Evolutionary conservation across 495 filamentous ascomycete species (phyloP), one percentile per base, ranked within the genome.

Genomic region (Recurvomyces mirabilis): DNA sequence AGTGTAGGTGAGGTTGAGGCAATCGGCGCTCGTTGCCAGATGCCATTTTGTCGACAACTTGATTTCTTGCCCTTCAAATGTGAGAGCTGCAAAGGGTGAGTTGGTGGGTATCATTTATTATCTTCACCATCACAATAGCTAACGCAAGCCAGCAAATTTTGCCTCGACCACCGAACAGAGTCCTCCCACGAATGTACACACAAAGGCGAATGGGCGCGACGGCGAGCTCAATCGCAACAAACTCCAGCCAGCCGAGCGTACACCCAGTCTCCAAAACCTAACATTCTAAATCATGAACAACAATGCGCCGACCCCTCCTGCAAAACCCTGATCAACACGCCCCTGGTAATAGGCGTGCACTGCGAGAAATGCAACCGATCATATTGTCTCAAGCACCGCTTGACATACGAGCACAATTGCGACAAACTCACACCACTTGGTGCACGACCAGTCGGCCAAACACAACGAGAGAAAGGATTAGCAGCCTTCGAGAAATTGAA

Each of bases 61-160:
- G 93, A 96, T 67, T 96, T 96, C 68, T 80, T 98, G 10, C 91
- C 91, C 29, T 98, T 95, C 68, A 72, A 77, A 53, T 98, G 91
- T 71, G 82, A 91, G 64, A 87, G 80, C 60, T 98, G 91, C 57
- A 68, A 65, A 55, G 72, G 64, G 59, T 63, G 44, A 17, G 53
- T 49, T 13, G 26, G 17, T 43, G n/a, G n/a, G n/a, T n/a, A n/a
- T n/a, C n/a, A n/a, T n/a, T n/a, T n/a, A n/a, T n/a, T n/a, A n/a
- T n/a, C n/a, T n/a, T n/a, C n/a, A n/a, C n/a, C n/a, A n/a, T n/a
- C n/a, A n/a, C n/a, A n/a, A n/a, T n/a, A n/a, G n/a, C n/a, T n/a
- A n/a, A n/a, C n/a, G n/a, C n/a, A n/a, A 3, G 54, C 59, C 51
- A 74, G 79, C 35, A 93, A 81, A 36, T 98, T 78, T 72, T 98